Evolutionary conservation across 1,139 yeast genomes (phyloP).

Genomic region (Lodderomyces metapsilosis): DNA sequence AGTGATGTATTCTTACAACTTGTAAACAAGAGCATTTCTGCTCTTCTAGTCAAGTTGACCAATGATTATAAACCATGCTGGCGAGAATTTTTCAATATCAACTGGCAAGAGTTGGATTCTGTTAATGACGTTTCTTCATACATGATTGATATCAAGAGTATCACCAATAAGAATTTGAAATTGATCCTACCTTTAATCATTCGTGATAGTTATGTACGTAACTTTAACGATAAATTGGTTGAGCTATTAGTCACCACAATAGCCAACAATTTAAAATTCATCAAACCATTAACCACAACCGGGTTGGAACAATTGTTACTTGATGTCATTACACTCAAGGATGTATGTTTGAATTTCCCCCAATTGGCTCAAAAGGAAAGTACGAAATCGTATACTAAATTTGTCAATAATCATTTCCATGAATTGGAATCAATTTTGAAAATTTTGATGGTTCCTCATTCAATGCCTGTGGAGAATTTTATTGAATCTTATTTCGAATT

Average conservation of each 20-base stretch:
- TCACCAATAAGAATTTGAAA: slow-evolving; percentile 45
- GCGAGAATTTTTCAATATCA: slow-evolving; percentile 81
- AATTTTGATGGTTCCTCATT: slow-evolving; percentile 55
- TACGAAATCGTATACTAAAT: slow-evolving; percentile 45
- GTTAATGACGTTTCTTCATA: slow-evolving; percentile 74
- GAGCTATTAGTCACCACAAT: slow-evolving; percentile 64
- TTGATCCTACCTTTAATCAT: slow-evolving; percentile 60
- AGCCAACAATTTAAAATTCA: slow-evolving; percentile 52
- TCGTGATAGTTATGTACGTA: slow-evolving; percentile 69
- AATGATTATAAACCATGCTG: slow-evolving; percentile 68
- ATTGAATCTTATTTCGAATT: slow-evolving; percentile 66
- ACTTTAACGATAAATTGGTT: slow-evolving; percentile 72
- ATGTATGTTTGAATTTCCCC: slow-evolving; percentile 54
- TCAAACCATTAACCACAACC: slow-evolving; percentile 64
- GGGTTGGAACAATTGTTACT: slow-evolving; percentile 80
- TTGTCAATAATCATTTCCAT: slow-evolving; percentile 48
- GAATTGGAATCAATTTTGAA: slow-evolving; percentile 65
- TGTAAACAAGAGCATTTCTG: slow-evolving; percentile 57
- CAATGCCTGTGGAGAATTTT: slow-evolving; percentile 61
- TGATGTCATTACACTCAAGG: slow-evolving; percentile 67
- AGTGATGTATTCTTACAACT: slow-evolving; percentile 57
- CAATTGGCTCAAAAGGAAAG: slow-evolving; percentile 28
- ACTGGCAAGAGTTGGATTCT: slow-evolving; percentile 65
- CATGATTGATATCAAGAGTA: slow-evolving; percentile 53
- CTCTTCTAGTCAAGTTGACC: slow-evolving; percentile 58